A percentile compares a stretch with the other conserved stretches of the same genome.
Evolutionary conservation across 2,329 filamentous ascomycete genomes (phyloP).

Genomic region (Fusarium kyushuense): DNA sequence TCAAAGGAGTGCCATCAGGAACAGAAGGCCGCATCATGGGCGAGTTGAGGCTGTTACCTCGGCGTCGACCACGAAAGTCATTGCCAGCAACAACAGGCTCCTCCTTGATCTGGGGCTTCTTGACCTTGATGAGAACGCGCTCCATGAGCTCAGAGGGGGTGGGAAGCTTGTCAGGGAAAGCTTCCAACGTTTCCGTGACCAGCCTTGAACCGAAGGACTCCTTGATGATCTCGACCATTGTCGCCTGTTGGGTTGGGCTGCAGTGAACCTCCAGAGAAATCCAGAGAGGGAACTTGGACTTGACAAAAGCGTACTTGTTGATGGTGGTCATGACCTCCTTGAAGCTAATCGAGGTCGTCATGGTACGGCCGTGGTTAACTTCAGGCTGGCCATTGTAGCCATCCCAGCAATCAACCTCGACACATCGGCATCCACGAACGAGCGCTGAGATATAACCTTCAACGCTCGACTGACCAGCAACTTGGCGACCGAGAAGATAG

Average conservation of each 20-base stretch:
- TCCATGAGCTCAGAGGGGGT: constrained; percentile 87
- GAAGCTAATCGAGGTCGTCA: constrained; percentile 91
- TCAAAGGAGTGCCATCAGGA: constrained; percentile 65
- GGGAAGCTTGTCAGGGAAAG: constrained; percentile 76
- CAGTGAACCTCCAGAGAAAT: constrained; percentile 97
- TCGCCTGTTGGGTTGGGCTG: constrained; percentile 81
- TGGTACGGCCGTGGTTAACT: constrained; percentile 89
- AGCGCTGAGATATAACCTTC: constrained; percentile 95
- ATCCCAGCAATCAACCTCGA: constrained; percentile 99
- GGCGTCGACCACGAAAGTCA: constrained; percentile 60
- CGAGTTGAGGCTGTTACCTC: constrained; percentile 81
- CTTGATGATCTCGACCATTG: constrained; percentile 92
- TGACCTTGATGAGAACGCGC: constrained; percentile 93
- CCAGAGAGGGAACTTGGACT: constrained; percentile 89
- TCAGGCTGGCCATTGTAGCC: constrained; percentile 87
- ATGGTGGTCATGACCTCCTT: constrained; percentile 92
- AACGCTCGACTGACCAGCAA: constrained; percentile 89
- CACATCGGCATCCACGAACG: constrained; percentile 89
- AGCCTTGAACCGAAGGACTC: constrained; percentile 85
- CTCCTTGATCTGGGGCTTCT: constrained; percentile 71
- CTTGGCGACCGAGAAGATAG: constrained; percentile 91
- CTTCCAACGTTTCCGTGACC: constrained; percentile 79
- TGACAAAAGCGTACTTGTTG: constrained; percentile 91
- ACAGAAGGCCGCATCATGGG: constrained; percentile 67
- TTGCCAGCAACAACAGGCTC: constrained; percentile 52